phyloP scores from a whole-genome alignment of 1,284 basidiomycete genomes.

The Ceratobasidium sp. region DNA sequence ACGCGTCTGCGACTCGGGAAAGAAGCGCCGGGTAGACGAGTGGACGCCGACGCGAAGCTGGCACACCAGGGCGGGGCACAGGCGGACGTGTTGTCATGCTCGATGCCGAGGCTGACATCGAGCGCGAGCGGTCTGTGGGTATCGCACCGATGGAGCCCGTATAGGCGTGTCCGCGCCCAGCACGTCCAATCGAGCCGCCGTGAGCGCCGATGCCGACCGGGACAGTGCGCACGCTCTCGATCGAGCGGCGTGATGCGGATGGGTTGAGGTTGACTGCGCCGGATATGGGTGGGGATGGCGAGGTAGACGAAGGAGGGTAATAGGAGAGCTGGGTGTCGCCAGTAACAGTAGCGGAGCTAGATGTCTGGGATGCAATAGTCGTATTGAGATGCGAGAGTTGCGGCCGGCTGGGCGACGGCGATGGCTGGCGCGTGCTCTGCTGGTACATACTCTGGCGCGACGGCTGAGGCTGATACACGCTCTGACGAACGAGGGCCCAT shows the following conservation, averaged over 20 bases:
- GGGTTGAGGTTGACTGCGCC: constrained; percentile 57
- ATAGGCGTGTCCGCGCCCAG: constrained; percentile 30
- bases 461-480: constrained; percentile 38
- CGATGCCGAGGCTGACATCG: constrained; percentile 72
- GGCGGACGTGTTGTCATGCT: constrained; percentile 52
- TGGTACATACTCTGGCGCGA: constrained; percentile 29
- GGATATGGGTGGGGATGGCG: constrained; percentile 68
- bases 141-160: constrained; percentile 48
- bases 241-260: constrained; percentile 63
- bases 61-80: constrained; percentile 57
- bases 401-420: constrained; percentile 36
- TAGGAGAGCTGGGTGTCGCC: constrained; percentile 29
- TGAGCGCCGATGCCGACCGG: constrained; percentile 55
- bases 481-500: constrained; percentile 9
- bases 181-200: constrained; percentile 28
- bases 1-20: constrained; percentile 94
- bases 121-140: constrained; percentile 77
- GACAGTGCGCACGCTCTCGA: constrained; percentile 68
- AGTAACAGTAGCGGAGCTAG: constrained; percentile 1
- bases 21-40: constrained; percentile 95
- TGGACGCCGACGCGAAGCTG: constrained; percentile 66
- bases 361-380: constrained; percentile 56
- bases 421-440: constrained; percentile 38
- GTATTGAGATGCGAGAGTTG: constrained; percentile 62
- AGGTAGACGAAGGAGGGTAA: constrained; percentile 56